Percentiles rank a stretch among this genome's conserved stretches.
Evolutionary conservation across 257 asterid genomes (phyloP).

Genomic region (Craterostigma plantagineum): DNA sequence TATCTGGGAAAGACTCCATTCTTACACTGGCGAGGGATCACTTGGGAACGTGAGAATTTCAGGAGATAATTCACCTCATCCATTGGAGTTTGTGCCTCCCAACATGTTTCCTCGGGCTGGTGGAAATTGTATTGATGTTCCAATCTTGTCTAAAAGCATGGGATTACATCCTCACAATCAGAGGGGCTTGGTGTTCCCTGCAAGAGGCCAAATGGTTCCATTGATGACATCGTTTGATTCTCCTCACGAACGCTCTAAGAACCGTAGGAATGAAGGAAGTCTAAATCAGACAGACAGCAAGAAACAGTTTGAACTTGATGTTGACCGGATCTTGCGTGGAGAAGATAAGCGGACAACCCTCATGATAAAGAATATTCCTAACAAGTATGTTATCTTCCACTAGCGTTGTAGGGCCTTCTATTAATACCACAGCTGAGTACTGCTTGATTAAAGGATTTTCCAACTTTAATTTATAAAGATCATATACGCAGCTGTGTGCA

Average conservation of each 20-base stretch:
- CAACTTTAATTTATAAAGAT: background rate
- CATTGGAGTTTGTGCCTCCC: conserved; percentile 60
- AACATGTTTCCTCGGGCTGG: conserved; percentile 51
- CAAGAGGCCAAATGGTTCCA: conserved; percentile 85
- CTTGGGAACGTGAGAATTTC: conserved; percentile 12
- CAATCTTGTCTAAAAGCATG: conserved; percentile 48
- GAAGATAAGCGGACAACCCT: conserved; percentile 97
- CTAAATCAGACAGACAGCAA: conserved; percentile 64
- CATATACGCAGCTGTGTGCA: background rate
- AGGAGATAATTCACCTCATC: conserved; percentile 48
- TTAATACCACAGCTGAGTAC: conserved; percentile 3
- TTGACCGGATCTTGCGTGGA: conserved; percentile 74
- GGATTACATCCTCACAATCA: conserved; percentile 72
- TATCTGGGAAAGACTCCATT: conserved; percentile 71
- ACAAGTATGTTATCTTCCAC: conserved; percentile 49
- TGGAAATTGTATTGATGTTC: conserved; percentile 57
- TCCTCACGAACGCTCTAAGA: conserved; percentile 75
- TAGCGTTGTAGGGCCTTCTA: conserved; percentile 4
- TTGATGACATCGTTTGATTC: conserved; percentile 74
- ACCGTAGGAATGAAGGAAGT: conserved; percentile 61
- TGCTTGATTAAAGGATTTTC: conserved; percentile 1
- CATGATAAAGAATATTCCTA: conserved; percentile 97
- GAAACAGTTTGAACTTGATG: conserved; percentile 94
- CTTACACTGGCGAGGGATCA: conserved; percentile 19
- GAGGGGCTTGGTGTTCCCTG: conserved; percentile 74